Percentiles rank a stretch among this genome's conserved stretches.
These are phyloP conservation scores for Amauroascus verrucosus DNA, from an alignment of 2,329 filamentous ascomycete species.

Conservation along the genomic window DNA sequence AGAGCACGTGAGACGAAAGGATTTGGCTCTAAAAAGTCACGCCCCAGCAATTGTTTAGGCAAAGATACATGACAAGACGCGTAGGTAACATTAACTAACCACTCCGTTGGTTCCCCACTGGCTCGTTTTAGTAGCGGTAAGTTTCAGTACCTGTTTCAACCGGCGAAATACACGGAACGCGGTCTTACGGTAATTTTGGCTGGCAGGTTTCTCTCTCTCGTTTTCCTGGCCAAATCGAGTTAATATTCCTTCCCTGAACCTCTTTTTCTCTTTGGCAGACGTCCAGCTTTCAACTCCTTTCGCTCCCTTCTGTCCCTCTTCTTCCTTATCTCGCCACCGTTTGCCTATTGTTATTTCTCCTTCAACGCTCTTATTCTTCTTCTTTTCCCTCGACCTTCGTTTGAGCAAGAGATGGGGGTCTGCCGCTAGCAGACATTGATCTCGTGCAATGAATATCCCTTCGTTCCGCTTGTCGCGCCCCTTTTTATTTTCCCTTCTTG, in stretches of 20 bases:
- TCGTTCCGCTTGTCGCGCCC: conserved; percentile 20
- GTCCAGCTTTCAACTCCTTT: neutral
- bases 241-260: neutral
- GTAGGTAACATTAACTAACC: no score
- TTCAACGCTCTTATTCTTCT: neutral
- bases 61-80: no score
- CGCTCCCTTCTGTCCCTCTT: neutral
- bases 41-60: no score
- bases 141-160: neutral
- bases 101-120: no score
- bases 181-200: neutral
- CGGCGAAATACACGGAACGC: neutral
- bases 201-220: no score
- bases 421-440: conserved; percentile 1
- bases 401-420: conserved; percentile 14
- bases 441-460: conserved; percentile 18
- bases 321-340: neutral
- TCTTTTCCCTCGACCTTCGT: conserved; percentile 2
- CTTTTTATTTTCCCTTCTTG: conserved; percentile 23
- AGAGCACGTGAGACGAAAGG: no score
- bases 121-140: neutral
- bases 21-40: no score
- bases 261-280: neutral
- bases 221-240: neutral
- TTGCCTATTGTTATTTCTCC: neutral